These are phyloP conservation scores for Arthroderma uncinatum DNA, from an alignment of 2,329 filamentous ascomycete species.

Conservation along the genomic window DNA sequence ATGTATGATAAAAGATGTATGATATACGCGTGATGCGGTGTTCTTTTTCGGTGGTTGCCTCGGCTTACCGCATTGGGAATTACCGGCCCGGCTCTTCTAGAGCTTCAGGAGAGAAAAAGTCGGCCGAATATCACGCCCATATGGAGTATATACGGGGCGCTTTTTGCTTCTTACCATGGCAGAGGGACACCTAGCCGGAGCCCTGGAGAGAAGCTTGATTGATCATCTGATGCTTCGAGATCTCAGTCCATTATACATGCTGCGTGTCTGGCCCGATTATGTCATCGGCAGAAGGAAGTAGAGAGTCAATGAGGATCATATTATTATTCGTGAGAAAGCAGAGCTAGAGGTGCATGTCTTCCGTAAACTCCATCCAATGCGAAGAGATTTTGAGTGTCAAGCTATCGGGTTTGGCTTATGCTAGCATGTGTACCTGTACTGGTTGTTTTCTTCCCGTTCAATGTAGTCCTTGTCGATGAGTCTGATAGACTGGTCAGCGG, in stretches of 20 bases:
- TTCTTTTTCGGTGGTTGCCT: neutral
- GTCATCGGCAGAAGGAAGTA: neutral
- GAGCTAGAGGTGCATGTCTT: neutral
- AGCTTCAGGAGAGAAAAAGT: constrained; percentile 1
- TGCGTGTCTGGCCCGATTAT: neutral
- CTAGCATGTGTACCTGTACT: constrained; percentile 61
- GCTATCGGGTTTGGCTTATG: neutral
- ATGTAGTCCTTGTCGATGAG: constrained; percentile 91
- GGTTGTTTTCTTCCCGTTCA: constrained; percentile 50
- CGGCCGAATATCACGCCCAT: neutral
- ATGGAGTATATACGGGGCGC: neutral
- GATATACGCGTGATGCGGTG: too few species aligned
- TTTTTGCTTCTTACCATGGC: neutral
- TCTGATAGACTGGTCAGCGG: constrained; percentile 35
- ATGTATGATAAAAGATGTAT: too few species aligned
- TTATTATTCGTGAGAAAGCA: neutral
- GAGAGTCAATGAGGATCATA: neutral
- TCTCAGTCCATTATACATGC: neutral
- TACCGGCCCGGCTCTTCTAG: neutral
- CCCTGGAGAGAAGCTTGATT: neutral
- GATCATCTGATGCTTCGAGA: constrained; percentile 2
- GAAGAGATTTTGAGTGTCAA: neutral
- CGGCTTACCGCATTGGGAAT: constrained; percentile 4
- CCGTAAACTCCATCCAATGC: constrained; percentile 1
- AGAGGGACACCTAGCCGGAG: neutral